These are phyloP conservation scores for Hamamelis virginiana DNA, from an alignment of 164 flowering plant genomes.

Conservation along the genomic window DNA sequence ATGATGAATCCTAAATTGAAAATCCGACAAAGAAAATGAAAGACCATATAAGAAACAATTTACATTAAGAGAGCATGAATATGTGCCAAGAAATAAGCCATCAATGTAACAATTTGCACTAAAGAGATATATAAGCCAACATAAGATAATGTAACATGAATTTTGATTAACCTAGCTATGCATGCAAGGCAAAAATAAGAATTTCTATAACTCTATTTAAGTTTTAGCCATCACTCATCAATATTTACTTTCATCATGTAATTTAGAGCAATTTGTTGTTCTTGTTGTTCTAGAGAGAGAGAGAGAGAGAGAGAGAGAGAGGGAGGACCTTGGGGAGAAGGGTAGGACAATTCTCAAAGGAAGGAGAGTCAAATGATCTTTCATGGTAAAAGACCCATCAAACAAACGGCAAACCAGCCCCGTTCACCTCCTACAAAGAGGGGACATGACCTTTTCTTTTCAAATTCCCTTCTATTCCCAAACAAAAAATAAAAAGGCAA, in stretches of 20 bases:
- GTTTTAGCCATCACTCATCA: too few relatives aligned
- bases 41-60: not conserved
- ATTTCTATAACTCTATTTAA: too few relatives aligned
- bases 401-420: slow-evolving; percentile 16
- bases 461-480: too few relatives aligned
- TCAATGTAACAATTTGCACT: too few relatives aligned
- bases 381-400: not conserved
- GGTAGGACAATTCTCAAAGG: slow-evolving; percentile 23
- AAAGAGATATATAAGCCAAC: too few relatives aligned
- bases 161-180: not conserved
- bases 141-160: too few relatives aligned
- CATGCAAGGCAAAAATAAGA: too few relatives aligned
- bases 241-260: too few relatives aligned
- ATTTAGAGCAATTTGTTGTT: too few relatives aligned
- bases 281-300: not conserved
- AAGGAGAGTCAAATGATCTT: slow-evolving; percentile 15
- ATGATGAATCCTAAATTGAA: slow-evolving; percentile 4
- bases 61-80: not conserved
- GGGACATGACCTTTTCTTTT: slow-evolving; percentile 10
- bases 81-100: too few relatives aligned
- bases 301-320: slow-evolving; percentile 8
- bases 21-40: not conserved
- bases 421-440: slow-evolving; percentile 34
- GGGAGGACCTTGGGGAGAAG: slow-evolving; percentile 28
- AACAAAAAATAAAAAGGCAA: too few relatives aligned